Evolutionary conservation across 441 rosid genomes (phyloP), one percentile per base, ranked within the genome.

Genomic region (Croton setiger): DNA sequence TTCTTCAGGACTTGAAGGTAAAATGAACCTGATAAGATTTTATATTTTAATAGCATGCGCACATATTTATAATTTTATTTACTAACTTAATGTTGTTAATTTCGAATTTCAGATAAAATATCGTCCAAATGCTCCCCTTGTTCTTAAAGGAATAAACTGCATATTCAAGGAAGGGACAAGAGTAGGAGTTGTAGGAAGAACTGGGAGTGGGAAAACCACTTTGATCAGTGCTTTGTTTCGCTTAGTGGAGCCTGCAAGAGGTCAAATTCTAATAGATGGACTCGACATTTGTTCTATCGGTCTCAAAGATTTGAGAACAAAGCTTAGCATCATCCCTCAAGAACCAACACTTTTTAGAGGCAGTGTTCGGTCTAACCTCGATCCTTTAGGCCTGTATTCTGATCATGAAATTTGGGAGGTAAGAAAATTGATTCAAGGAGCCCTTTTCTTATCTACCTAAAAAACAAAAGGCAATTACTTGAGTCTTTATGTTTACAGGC

Each of bases 131-230:
- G 79, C 95, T 52, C 92, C 94, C 0, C 71, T 87, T 5, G 91
- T 93, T 71, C 92, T 90, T 15, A 86, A 90, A 68, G 98, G 97
- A 66, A 93, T 93, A 76, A 82, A 83, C 17, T 86, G 98, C 85
- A 85, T 87, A 35, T 86, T 91, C 76, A 75, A 80, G 73, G 97
- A 84, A 86, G 91, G 92, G 73, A 80, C 72, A 14, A 87, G 92
- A 78, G 84, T 89, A 0, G 96, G 98, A 49, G 91, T 93, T 56
- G 97, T 91, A 7, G 98, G 97, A 59, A 83, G 96, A 57, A 90
- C 98, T 0, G 96, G 94, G 76, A 93, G 98, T 44, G 98, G 97
- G 12, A 93, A 93, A 79, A 86, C 97, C 18, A 93, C 98, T 3
- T 78, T 93, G 4, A 89, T 93, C 72, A 88, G 93, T 68, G 95